A percentile compares a stretch with the other conserved stretches of the same genome.
Evolutionary conservation across 2,329 filamentous ascomycete genomes (phyloP).

Genomic region (Cryphonectria nitschkei): DNA sequence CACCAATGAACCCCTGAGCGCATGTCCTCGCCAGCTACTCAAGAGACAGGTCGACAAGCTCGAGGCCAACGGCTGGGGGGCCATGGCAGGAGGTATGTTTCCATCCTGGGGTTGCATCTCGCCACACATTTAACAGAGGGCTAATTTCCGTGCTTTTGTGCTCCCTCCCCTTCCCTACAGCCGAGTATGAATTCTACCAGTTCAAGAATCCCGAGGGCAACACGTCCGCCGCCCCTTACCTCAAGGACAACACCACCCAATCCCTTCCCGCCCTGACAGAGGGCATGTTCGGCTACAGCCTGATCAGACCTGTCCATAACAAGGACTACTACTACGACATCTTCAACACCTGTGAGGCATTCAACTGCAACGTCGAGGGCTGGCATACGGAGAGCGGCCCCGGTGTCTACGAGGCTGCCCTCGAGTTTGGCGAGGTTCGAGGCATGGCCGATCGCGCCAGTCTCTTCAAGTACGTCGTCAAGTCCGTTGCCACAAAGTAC

Average conservation of each 20-base stretch:
- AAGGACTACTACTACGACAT: constrained; percentile 91
- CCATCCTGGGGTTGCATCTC: neutral
- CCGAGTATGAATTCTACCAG: constrained; percentile 95
- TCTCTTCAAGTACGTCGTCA: constrained; percentile 93
- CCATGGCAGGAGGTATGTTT: constrained; percentile 83
- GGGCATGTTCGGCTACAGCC: constrained; percentile 94
- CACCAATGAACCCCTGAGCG: constrained; percentile 69
- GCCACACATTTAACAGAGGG: neutral
- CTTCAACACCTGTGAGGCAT: constrained; percentile 77
- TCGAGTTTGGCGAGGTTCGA: constrained; percentile 86
- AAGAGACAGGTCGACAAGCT: constrained; percentile 70
- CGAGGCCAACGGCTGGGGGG: constrained; percentile 69
- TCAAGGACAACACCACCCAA: constrained; percentile 72
- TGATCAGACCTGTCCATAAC: constrained; percentile 86
- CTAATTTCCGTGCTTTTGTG: neutral
- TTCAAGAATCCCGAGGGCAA: constrained; percentile 72
- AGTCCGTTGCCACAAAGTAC: constrained; percentile 82
- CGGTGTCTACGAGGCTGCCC: constrained; percentile 91
- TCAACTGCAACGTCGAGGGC: constrained; percentile 82
- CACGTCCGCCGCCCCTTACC: constrained; percentile 73
- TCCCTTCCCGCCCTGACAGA: constrained; percentile 81
- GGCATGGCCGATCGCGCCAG: constrained; percentile 91
- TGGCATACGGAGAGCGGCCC: constrained; percentile 97
- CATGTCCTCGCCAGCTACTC: constrained; percentile 79
- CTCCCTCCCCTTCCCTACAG: constrained; percentile 47